These are phyloP conservation scores for Apophysomyces variabilis DNA, from an alignment of 371 early-diverging fungal species.

Conservation along the genomic window DNA sequence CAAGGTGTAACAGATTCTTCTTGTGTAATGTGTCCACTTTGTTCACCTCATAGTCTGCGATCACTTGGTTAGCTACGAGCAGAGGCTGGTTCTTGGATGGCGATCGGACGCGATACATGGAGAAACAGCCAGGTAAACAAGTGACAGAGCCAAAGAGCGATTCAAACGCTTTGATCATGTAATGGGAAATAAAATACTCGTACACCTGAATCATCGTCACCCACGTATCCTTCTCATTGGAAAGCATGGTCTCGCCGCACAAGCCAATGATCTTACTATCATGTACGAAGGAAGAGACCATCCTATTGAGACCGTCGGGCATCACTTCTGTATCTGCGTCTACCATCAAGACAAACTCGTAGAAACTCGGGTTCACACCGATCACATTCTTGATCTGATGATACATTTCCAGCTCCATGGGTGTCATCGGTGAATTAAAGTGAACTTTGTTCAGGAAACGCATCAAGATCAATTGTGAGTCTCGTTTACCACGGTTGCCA, in stretches of 20 bases:
- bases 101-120: conserved; percentile 84
- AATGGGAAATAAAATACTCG: conserved; percentile 97
- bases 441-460: conserved; percentile 92
- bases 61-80: conserved; percentile 78
- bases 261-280: conserved; percentile 84
- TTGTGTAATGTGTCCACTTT: conserved; percentile 93
- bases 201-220: conserved; percentile 98
- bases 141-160: conserved; percentile 95
- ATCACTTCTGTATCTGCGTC: conserved; percentile 90
- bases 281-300: conserved; percentile 81
- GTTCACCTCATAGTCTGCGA: conserved; percentile 90
- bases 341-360: conserved; percentile 85
- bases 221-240: conserved; percentile 84
- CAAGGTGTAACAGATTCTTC: conserved; percentile 78
- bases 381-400: conserved; percentile 86
- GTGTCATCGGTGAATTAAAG: conserved; percentile 78
- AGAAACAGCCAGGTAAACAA: conserved; percentile 95
- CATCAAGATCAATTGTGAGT: conserved; percentile 96
- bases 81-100: conserved; percentile 78
- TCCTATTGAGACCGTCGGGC: conserved; percentile 76
- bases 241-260: conserved; percentile 86
- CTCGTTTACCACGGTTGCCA: conserved; percentile 97
- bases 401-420: conserved; percentile 86
- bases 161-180: conserved; percentile 96
- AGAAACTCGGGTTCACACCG: conserved; percentile 76